These are phyloP conservation scores for Beauveria caledonica DNA, from an alignment of 2,329 filamentous ascomycete species.

Conservation along the genomic window DNA sequence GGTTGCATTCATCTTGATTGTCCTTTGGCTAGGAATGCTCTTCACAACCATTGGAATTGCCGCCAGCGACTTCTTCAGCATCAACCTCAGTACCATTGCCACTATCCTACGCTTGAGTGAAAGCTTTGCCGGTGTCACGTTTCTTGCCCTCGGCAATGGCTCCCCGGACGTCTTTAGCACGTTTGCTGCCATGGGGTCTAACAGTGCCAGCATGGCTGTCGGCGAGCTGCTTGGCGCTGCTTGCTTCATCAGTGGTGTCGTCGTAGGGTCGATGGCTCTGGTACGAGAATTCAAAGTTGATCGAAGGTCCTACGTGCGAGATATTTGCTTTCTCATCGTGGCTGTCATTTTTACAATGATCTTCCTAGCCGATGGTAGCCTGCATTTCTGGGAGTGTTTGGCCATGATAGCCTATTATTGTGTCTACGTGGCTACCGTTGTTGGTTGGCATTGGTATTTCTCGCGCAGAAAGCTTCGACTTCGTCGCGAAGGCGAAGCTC, in stretches of 20 bases:
- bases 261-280: constrained; percentile 93
- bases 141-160: constrained; percentile 93
- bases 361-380: constrained; percentile 74
- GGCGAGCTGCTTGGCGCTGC: constrained; percentile 93
- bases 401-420: constrained; percentile 86
- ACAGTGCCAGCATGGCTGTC: constrained; percentile 93
- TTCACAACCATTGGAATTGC: constrained; percentile 98
- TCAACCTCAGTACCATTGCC: constrained; percentile 91
- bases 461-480: constrained; percentile 51
- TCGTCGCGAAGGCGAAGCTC: constrained; percentile 61
- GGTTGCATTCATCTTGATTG: constrained; percentile 69
- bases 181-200: constrained; percentile 94
- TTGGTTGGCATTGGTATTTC: constrained; percentile 85
- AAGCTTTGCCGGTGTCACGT: constrained; percentile 91
- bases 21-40: constrained; percentile 77
- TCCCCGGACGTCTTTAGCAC: constrained; percentile 98
- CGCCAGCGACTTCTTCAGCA: constrained; percentile 95
- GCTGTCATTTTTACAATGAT: constrained; percentile 81
- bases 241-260: constrained; percentile 91
- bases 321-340: constrained; percentile 85
- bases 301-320: constrained; percentile 80
- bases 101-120: constrained; percentile 86
- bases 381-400: constrained; percentile 83
- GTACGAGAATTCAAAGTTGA: constrained; percentile 93
- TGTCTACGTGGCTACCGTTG: constrained; percentile 82